Conservation (phyloP, 2,329 filamentous ascomycete species). For the Tolypocladium tropicale region DNA sequence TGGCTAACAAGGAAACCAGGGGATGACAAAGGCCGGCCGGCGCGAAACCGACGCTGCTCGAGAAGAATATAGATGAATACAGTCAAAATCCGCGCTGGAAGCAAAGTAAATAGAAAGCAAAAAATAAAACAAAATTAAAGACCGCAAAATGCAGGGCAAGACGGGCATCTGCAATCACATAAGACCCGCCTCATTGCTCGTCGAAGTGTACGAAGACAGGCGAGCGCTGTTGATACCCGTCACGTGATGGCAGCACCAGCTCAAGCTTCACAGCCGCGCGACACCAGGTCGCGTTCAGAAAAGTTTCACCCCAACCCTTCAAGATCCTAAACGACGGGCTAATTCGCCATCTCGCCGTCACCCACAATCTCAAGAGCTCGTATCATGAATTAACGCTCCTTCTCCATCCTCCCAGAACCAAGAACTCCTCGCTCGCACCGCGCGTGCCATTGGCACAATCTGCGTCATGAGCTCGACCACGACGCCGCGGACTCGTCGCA, state of each 20-base stretch:
- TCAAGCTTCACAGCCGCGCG: not conserved
- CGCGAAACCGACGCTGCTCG: no score
- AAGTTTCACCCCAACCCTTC: not conserved
- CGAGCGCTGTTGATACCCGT: not conserved
- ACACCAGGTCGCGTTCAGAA: not conserved
- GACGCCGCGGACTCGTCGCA: slow-evolving; percentile 33
- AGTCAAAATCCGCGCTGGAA: no score
- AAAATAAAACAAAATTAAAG: no score
- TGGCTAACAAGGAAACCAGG: no score
- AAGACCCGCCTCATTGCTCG: not conserved
- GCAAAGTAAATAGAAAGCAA: no score
- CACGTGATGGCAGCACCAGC: not conserved
- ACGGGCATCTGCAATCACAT: no score
- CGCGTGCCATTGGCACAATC: slow-evolving; percentile 3
- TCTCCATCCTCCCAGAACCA: not conserved
- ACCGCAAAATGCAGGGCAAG: not conserved
- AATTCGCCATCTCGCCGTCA: not conserved
- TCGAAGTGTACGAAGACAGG: not conserved
- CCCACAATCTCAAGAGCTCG: not conserved
- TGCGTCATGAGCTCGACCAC: slow-evolving; percentile 20
- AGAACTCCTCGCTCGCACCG: not conserved
- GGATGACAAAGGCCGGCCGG: no score
- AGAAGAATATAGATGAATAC: no score
- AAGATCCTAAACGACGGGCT: not conserved
- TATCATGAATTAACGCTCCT: not conserved